These are phyloP conservation scores for Amniculicola lignicola DNA, from an alignment of 495 filamentous ascomycete genomes.

Conservation along the genomic window DNA sequence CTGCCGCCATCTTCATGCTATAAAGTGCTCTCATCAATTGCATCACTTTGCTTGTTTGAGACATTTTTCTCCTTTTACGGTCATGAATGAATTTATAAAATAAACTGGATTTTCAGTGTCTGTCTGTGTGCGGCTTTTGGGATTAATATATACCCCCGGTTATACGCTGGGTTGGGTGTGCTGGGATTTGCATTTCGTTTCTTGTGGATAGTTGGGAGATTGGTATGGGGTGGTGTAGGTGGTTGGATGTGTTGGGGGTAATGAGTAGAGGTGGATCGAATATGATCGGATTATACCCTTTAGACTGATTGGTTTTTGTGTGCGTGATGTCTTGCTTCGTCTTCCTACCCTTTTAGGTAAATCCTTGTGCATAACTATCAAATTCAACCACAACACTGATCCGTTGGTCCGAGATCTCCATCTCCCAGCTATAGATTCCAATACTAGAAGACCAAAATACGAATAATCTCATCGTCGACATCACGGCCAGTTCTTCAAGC, in stretches of 20 bases:
- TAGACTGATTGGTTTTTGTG: not conserved
- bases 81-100: slow-evolving; percentile 6
- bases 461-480: too few relatives aligned
- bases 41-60: not conserved
- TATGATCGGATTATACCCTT: slow-evolving; percentile 14
- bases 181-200: not conserved
- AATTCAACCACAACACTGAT: too few relatives aligned
- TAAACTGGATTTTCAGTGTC: too few relatives aligned
- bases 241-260: not conserved
- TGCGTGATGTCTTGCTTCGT: not conserved
- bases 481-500: too few relatives aligned
- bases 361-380: not conserved
- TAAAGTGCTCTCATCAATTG: slow-evolving; percentile 6
- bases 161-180: not conserved
- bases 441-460: too few relatives aligned
- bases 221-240: not conserved
- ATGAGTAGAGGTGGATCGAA: slow-evolving; percentile 7
- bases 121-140: too few relatives aligned
- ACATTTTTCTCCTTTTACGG: slow-evolving; percentile 2
- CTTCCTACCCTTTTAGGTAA: not conserved
- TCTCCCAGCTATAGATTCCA: too few relatives aligned
- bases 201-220: not conserved
- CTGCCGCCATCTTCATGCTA: slow-evolving; percentile 36
- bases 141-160: not conserved
- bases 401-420: too few relatives aligned